A percentile compares a stretch with the other conserved stretches of the same genome.
Conservation (phyloP, 148 eudicot genomes). For the Cornus kousa region DNA sequence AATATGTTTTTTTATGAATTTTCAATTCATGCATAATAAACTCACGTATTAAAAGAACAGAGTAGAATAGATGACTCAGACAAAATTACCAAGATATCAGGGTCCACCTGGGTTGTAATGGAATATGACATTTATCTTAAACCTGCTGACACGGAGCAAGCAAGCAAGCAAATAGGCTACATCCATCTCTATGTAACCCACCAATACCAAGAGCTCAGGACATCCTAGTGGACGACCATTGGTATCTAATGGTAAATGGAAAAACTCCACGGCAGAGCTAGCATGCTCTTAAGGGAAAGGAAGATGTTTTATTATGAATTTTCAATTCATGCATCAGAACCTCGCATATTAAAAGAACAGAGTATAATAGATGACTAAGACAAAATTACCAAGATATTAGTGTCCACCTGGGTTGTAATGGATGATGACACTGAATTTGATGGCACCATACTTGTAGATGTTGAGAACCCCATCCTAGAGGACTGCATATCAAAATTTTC, state of each 20-base stretch:
- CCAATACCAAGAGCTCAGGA: neutral
- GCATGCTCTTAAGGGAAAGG: neutral
- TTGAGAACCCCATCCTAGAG: slow-evolving; percentile 37
- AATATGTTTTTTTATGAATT: neutral
- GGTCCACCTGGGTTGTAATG: slow-evolving; percentile 30
- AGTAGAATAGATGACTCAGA: neutral
- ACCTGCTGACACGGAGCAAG: neutral
- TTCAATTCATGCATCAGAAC: neutral
- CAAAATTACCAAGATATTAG: slow-evolving; percentile 46
- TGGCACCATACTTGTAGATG: slow-evolving; percentile 31
- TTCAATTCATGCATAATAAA: neutral
- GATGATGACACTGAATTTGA: slow-evolving; percentile 34
- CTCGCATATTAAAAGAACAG: neutral
- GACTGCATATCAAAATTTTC: slow-evolving; percentile 57
- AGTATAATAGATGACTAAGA: neutral
- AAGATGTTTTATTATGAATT: neutral
- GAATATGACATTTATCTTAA: slow-evolving; percentile 20
- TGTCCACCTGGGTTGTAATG: slow-evolving; percentile 30
- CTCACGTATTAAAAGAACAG: neutral
- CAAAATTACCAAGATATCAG: slow-evolving; percentile 46
- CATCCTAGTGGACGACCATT: neutral
- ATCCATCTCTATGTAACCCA: neutral
- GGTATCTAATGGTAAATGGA: too few species aligned
- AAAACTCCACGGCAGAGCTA: neutral
- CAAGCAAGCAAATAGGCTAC: neutral